A percentile compares a stretch with the other conserved stretches of the same genome.
These are phyloP conservation scores for Bretschneidera sinensis DNA, from an alignment of 345 rosid species.

Conservation along the genomic window DNA sequence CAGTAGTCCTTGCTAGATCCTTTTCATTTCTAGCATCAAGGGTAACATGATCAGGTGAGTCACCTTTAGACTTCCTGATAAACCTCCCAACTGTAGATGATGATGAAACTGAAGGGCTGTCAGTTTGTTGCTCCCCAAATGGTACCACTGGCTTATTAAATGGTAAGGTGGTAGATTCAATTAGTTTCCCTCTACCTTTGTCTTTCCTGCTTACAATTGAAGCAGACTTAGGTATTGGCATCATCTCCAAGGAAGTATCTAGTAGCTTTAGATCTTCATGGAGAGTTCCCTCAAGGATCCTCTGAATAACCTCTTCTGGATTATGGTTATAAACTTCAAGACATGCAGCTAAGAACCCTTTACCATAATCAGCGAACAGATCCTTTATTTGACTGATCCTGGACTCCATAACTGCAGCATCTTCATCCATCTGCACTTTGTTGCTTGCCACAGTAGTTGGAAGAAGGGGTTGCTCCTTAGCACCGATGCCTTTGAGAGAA, in stretches of 20 bases:
- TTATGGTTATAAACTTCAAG: constrained; percentile 88
- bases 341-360: constrained; percentile 76
- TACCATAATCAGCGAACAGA: constrained; percentile 84
- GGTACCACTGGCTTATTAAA: constrained; percentile 6
- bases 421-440: constrained; percentile 54
- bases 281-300: constrained; percentile 88
- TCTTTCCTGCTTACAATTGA: constrained; percentile 42
- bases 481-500: constrained; percentile 20
- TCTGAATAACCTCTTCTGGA: constrained; percentile 91
- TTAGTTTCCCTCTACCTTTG: constrained; percentile 77
- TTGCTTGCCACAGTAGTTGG: constrained; percentile 25
- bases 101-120: constrained; percentile 42
- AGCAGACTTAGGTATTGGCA: constrained; percentile 50
- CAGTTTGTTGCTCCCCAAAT: constrained; percentile 23
- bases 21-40: constrained; percentile 46
- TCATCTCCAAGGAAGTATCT: constrained; percentile 59
- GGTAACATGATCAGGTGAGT: constrained; percentile 36
- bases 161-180: constrained; percentile 38
- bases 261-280: constrained; percentile 65
- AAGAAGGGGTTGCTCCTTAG: constrained; percentile 30
- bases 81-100: constrained; percentile 65
- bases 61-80: constrained; percentile 63
- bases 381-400: constrained; percentile 89
- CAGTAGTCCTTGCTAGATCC: constrained; percentile 44
- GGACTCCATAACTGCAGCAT: constrained; percentile 65